These are phyloP conservation scores for Citrus reticulata DNA, from an alignment of 345 rosid species.

Conservation along the genomic window DNA sequence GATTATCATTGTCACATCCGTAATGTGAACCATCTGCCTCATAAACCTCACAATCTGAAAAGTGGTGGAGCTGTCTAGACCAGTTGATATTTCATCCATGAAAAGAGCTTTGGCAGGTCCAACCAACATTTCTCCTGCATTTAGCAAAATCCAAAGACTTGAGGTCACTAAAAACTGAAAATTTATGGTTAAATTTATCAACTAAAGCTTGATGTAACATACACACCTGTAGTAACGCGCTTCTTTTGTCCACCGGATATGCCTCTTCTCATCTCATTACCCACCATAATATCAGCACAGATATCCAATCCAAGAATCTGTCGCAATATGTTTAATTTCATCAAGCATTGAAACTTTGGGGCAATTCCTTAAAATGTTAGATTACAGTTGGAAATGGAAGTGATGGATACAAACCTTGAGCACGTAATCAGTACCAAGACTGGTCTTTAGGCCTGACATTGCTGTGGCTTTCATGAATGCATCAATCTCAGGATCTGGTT, in stretches of 20 bases:
- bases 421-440: constrained; percentile 47
- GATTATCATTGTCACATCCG: constrained; percentile 52
- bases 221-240: constrained; percentile 52
- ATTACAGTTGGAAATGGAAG: background rate
- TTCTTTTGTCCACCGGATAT: constrained; percentile 68
- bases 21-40: constrained; percentile 64
- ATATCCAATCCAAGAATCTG: constrained; percentile 59
- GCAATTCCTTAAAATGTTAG: background rate
- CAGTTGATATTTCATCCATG: constrained; percentile 70
- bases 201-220: background rate
- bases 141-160: background rate
- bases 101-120: constrained; percentile 63
- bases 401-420: constrained; percentile 54
- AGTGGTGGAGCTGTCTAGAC: constrained; percentile 64
- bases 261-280: constrained; percentile 61
- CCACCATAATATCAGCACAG: constrained; percentile 56
- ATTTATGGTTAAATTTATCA: background rate
- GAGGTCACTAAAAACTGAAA: background rate
- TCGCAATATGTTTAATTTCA: background rate
- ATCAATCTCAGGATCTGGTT: constrained; percentile 58
- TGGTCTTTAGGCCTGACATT: constrained; percentile 38
- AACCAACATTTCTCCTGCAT: constrained; percentile 67
- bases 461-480: constrained; percentile 69
- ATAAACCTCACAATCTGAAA: constrained; percentile 47
- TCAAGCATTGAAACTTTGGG: background rate